phyloP scores from a whole-genome alignment of 2,329 filamentous ascomycete species.

The Stachybotrys chartarum region DNA sequence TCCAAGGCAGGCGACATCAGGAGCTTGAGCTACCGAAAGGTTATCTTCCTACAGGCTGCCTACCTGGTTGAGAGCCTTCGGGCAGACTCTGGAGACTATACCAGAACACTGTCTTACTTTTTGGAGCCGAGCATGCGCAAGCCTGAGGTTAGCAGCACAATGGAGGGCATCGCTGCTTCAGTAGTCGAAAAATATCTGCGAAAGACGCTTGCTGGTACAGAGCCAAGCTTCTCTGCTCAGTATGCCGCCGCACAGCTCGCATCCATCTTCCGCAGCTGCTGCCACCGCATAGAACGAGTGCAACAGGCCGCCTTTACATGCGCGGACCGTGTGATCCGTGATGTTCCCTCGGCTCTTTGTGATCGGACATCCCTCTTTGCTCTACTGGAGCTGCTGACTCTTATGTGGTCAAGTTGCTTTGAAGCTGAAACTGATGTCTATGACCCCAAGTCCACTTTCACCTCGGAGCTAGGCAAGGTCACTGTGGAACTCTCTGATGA shows the following conservation, averaged over 20 bases:
- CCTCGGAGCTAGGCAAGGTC: slow-evolving; percentile 69
- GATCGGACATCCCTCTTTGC: slow-evolving; percentile 88
- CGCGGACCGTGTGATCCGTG: slow-evolving; percentile 76
- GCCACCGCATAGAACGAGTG: slow-evolving; percentile 85
- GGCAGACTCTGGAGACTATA: slow-evolving; percentile 81
- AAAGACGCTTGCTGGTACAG: slow-evolving; percentile 63
- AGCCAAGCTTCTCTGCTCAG: slow-evolving; percentile 79
- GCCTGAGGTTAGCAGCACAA: slow-evolving; percentile 54
- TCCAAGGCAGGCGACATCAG: slow-evolving; percentile 72
- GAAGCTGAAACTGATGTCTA: slow-evolving; percentile 94
- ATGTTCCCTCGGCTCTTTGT: slow-evolving; percentile 84
- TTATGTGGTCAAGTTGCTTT: slow-evolving; percentile 93
- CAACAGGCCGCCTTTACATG: slow-evolving; percentile 79
- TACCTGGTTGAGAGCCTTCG: slow-evolving; percentile 85
- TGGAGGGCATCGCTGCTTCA: slow-evolving; percentile 57
- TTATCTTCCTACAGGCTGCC: slow-evolving; percentile 85
- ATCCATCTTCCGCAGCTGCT: slow-evolving; percentile 78
- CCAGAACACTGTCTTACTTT: slow-evolving; percentile 85
- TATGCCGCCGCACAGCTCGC: slow-evolving; percentile 87
- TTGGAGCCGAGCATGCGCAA: slow-evolving; percentile 78
- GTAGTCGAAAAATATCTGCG: slow-evolving; percentile 74
- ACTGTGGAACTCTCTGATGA: slow-evolving; percentile 90
- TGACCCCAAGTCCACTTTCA: slow-evolving; percentile 74
- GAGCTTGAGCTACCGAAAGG: slow-evolving; percentile 78
- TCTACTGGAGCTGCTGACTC: slow-evolving; percentile 79